These are phyloP conservation scores for Cardiospermum halicacabum DNA, from an alignment of 345 rosid species.

Conservation along the genomic window DNA sequence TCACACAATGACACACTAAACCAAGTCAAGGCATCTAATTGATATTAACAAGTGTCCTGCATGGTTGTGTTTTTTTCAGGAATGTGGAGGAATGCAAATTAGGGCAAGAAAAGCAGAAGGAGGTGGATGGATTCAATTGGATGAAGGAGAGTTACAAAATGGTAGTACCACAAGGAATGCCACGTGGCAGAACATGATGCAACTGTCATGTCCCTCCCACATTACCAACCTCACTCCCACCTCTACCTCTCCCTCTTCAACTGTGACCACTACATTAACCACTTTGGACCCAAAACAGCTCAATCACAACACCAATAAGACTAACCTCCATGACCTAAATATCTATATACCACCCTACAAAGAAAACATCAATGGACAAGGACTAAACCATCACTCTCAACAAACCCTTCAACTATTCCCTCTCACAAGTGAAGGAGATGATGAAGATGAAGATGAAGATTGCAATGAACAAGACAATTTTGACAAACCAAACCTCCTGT, in stretches of 20 bases:
- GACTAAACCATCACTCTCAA: conserved; percentile 10
- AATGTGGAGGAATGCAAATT: conserved; percentile 28
- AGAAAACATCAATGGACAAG: conserved; percentile 23
- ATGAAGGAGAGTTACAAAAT: conserved; percentile 31
- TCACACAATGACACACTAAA: not conserved
- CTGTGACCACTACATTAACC: conserved; percentile 9
- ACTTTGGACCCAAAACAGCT: conserved; percentile 29
- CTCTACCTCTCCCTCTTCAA: conserved; percentile 17
- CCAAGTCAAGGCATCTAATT: not conserved
- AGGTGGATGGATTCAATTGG: conserved; percentile 44
- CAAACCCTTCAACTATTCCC: conserved; percentile 78
- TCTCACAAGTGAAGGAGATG: conserved; percentile 32
- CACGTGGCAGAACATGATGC: conserved; percentile 77
- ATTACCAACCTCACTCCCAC: conserved; percentile 36
- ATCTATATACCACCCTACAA: conserved; percentile 30
- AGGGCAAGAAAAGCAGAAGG: conserved; percentile 29
- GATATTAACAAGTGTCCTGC: conserved; percentile 1
- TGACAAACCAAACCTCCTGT: conserved; percentile 30
- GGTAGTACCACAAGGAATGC: conserved; percentile 47
- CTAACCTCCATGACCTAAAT: conserved; percentile 25
- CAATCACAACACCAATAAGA: no score
- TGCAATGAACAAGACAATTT: conserved; percentile 19
- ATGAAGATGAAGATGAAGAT: conserved; percentile 19
- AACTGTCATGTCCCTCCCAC: conserved; percentile 38
- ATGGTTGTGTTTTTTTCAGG: conserved; percentile 31